Conservation (phyloP, 2,329 filamentous ascomycete genomes). For the Sclerotinia borealis region DNA sequence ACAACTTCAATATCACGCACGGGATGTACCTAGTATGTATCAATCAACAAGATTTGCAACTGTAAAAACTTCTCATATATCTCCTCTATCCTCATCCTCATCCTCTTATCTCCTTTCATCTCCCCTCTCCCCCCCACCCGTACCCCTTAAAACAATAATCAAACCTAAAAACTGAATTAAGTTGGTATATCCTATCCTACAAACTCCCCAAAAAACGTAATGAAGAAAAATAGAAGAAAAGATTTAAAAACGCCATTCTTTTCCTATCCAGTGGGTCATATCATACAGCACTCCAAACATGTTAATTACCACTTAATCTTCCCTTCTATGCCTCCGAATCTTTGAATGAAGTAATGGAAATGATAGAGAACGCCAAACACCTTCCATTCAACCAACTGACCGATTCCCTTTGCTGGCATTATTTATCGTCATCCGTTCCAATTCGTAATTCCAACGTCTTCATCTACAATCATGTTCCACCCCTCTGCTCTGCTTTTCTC, state of each 20-base stretch:
- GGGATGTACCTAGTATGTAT: too few relatives aligned
- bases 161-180: background rate
- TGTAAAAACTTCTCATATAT: too few relatives aligned
- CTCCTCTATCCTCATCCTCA: background rate
- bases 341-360: background rate
- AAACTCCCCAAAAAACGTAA: background rate
- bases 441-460: background rate
- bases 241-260: conserved; percentile 1
- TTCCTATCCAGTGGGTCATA: background rate
- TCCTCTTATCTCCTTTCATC: background rate
- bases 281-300: background rate
- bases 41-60: too few relatives aligned
- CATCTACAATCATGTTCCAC: background rate
- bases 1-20: too few relatives aligned
- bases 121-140: background rate
- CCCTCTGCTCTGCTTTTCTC: conserved; percentile 27
- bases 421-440: background rate
- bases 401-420: background rate
- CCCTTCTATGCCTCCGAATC: background rate
- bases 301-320: background rate
- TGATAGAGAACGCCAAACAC: background rate
- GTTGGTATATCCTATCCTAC: conserved; percentile 9
- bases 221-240: background rate
- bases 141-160: background rate
- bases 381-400: background rate